Base-by-base conservation (phyloP, 2,329 filamentous ascomycete genomes). In the Cladosporium sp. region DNA sequence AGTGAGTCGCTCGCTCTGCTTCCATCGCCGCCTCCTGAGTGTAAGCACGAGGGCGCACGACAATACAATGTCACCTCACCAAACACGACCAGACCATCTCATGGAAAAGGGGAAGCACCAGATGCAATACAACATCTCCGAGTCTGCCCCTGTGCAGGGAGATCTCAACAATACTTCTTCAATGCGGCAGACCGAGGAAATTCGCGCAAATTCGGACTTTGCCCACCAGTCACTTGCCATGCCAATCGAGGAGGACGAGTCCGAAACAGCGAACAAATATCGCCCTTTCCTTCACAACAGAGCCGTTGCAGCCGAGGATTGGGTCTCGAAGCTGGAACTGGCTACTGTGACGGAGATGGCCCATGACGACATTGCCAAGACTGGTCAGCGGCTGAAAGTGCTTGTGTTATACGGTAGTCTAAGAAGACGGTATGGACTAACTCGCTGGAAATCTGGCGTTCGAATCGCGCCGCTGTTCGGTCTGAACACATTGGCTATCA, bases 401-500 rank as follows among this genome's bases (percentile, higher is more conserved):
- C 72, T 88, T 1, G 82, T 88, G 0, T 68, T 88, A 0, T 84
- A 84, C 66, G 85, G 85, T 1, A 87, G 84, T 66, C 70, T 87
- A 40, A 74, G 84, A 9, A 71, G 45, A 69, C 60, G 62, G 62
- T 64, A 52, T 19, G 61, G 19, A 39, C 5, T 30, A 6, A 6
- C 7, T 25, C 25, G 25, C 25, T 17, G 47, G 20, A 34, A 14
- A 38, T 38, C 36, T n/a, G 36, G 36, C 36, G 11, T 14, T 38
- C 36, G 36, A 14, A n/a, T n/a, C 36, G 36, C 36, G 36, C 36
- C n/a, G n/a, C 36, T 38, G 36, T 38, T 38, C 36, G 36, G 36
- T 38, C 11, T 38, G 7, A 11, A 14, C 12, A 12, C 2, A 30
- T 20, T 58, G 38, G 25, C 25, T 25, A 25, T 25, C 25, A 25